A percentile compares a stretch with the other conserved stretches of the same genome.
Evolutionary conservation across 306 rosid species (phyloP).

Genomic region (Coriaria nepalensis): DNA sequence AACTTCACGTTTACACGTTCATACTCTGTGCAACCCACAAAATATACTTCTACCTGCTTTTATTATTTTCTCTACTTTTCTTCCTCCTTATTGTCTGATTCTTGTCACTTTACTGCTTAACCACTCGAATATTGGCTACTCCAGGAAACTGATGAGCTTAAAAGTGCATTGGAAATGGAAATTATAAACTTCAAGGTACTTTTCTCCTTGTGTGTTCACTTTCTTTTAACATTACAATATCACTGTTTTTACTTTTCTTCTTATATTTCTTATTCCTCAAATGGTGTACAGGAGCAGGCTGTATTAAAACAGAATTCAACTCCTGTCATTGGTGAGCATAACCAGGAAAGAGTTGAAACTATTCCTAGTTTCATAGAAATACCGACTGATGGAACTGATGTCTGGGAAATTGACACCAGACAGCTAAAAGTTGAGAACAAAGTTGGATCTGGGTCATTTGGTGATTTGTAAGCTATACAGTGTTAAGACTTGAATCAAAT

Average conservation of each 20-base stretch:
- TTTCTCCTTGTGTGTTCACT: not conserved
- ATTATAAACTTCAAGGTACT: constrained; percentile 54
- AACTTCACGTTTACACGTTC: too few species aligned
- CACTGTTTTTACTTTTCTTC: constrained; percentile 6
- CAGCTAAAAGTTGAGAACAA: constrained; percentile 67
- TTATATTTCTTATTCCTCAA: constrained; percentile 14
- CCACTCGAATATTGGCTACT: constrained; percentile 18
- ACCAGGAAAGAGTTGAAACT: constrained; percentile 34
- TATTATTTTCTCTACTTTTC: not conserved
- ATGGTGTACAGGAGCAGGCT: constrained; percentile 39
- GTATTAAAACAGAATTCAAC: constrained; percentile 41
- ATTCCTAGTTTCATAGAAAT: constrained; percentile 51
- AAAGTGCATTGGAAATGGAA: constrained; percentile 55
- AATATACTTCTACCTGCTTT: not conserved
- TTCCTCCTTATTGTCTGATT: not conserved
- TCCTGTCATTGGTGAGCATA: constrained; percentile 31
- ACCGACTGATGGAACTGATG: constrained; percentile 91
- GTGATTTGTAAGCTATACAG: constrained; percentile 73
- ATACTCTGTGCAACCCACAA: too few species aligned
- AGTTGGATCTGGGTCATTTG: constrained; percentile 96
- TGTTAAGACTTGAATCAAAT: constrained; percentile 15
- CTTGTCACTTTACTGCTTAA: not conserved
- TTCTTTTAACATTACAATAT: not conserved
- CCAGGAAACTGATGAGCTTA: constrained; percentile 94
- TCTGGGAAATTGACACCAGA: constrained; percentile 86